Percentiles rank a stretch among this genome's conserved stretches.
Evolutionary conservation across 2,329 filamentous ascomycete genomes (phyloP).

Genomic region (Alternaria atra): DNA sequence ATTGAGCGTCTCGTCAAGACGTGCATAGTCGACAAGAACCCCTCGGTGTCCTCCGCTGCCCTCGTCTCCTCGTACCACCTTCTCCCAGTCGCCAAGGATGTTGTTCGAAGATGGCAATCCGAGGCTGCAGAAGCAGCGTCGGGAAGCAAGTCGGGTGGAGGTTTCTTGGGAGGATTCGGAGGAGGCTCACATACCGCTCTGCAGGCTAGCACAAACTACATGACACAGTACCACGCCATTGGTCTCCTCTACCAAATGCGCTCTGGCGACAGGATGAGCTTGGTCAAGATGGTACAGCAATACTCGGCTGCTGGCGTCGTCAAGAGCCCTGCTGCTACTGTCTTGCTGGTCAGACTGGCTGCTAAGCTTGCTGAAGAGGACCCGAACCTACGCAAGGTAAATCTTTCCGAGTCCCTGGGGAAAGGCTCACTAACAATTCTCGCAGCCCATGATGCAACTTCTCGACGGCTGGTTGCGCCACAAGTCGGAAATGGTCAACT

Average conservation of each 20-base stretch:
- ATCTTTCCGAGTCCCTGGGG: too few species aligned
- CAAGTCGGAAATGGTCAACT: conserved; percentile 94
- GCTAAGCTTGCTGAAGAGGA: conserved; percentile 96
- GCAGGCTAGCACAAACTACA: conserved; percentile 80
- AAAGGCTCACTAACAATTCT: conserved; percentile 17
- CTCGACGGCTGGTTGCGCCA: conserved; percentile 96
- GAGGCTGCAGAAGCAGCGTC: conserved; percentile 97
- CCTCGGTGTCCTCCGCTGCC: conserved; percentile 94
- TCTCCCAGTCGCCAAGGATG: conserved; percentile 92
- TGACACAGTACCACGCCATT: conserved; percentile 99
- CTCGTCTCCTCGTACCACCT: conserved; percentile 98
- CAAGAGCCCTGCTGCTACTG: conserved; percentile 91
- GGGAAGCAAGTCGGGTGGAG: conserved; percentile 84
- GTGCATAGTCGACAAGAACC: conserved; percentile 98
- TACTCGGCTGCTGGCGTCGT: conserved; percentile 90
- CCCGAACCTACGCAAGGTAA: conserved; percentile 75
- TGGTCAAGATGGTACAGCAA: conserved; percentile 99
- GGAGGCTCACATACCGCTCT: conserved; percentile 78
- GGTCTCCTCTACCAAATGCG: conserved; percentile 98
- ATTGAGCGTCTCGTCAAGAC: conserved; percentile 99
- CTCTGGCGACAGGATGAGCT: conserved; percentile 94
- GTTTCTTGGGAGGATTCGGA: conserved; percentile 92
- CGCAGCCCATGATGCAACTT: conserved; percentile 88
- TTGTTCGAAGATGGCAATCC: conserved; percentile 97
- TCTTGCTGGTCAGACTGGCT: conserved; percentile 91